A percentile compares a stretch with the other conserved stretches of the same genome.
These are phyloP conservation scores for Candida multigemmis DNA, from an alignment of 805 yeast genomes.

Conservation along the genomic window DNA sequence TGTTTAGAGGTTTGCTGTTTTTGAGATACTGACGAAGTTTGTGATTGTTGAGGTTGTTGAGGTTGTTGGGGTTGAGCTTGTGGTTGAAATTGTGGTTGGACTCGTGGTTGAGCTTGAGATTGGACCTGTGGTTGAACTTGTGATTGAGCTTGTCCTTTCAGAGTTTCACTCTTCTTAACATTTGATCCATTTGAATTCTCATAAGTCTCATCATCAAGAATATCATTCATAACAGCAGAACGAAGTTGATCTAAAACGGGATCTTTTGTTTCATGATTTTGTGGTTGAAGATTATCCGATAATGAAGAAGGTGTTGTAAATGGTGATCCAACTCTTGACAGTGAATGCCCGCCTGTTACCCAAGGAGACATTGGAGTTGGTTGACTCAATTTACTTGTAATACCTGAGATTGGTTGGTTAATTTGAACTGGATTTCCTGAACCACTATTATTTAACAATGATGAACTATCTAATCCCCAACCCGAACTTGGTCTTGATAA, in stretches of 20 bases:
- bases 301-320: constrained; percentile 18
- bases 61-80: constrained; percentile 1
- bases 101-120: not conserved
- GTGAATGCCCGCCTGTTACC: constrained; percentile 21
- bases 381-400: constrained; percentile 16
- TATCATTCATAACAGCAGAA: constrained; percentile 30
- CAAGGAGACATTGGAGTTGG: constrained; percentile 35
- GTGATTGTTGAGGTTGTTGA: not conserved
- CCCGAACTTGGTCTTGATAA: constrained; percentile 26
- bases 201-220: constrained; percentile 15
- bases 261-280: constrained; percentile 10
- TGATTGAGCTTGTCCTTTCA: constrained; percentile 5
- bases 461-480: constrained; percentile 27
- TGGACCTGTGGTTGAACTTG: constrained; percentile 1
- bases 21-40: not conserved
- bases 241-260: constrained; percentile 28
- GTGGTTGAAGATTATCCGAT: too few relatives aligned
- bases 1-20: not conserved
- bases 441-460: constrained; percentile 10
- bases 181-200: constrained; percentile 1
- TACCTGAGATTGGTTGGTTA: constrained; percentile 8
- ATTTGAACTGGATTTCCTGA: constrained; percentile 21
- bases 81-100: constrained; percentile 1
- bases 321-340: constrained; percentile 31
- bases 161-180: constrained; percentile 3